phyloP scores from a whole-genome alignment of 805 yeast species.

The Saturnispora silvae region DNA sequence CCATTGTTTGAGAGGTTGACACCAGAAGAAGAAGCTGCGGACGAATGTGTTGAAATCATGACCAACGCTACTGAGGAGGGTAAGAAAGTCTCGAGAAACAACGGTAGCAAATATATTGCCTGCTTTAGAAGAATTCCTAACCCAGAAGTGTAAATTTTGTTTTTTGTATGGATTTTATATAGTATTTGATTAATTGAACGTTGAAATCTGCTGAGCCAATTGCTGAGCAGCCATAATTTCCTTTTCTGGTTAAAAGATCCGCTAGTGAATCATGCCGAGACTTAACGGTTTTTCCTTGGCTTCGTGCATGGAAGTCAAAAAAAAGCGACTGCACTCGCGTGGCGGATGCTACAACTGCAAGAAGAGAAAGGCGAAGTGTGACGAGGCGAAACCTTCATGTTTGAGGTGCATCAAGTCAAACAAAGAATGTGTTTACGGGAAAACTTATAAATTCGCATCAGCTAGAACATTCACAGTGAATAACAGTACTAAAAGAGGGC shows the following conservation, averaged over 20 bases:
- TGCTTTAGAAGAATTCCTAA: slow-evolving; percentile 69
- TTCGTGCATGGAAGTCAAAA: slow-evolving; percentile 11
- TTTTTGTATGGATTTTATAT: neutral
- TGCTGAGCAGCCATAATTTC: neutral
- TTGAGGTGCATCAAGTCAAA: slow-evolving; percentile 30
- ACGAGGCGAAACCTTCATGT: slow-evolving; percentile 30
- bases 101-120: slow-evolving; percentile 80
- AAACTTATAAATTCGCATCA: slow-evolving; percentile 25
- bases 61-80: slow-evolving; percentile 95
- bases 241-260: neutral
- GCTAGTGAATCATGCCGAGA: too few relatives aligned
- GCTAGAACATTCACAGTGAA: slow-evolving; percentile 21
- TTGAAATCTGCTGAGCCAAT: slow-evolving; percentile 1
- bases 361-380: slow-evolving; percentile 33
- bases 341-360: slow-evolving; percentile 38
- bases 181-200: neutral
- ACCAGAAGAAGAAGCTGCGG: slow-evolving; percentile 69
- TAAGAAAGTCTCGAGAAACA: slow-evolving; percentile 85
- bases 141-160: slow-evolving; percentile 29
- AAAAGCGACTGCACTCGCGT: slow-evolving; percentile 33
- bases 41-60: slow-evolving; percentile 81
- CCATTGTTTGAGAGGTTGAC: slow-evolving; percentile 79
- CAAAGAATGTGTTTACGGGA: slow-evolving; percentile 30
- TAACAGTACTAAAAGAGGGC: neutral
- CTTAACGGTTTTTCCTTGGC: neutral